A percentile compares a stretch with the other conserved stretches of the same genome.
Evolutionary conservation across 2,329 filamentous ascomycete species (phyloP).

Genomic region (Raffaelea albimanens): DNA sequence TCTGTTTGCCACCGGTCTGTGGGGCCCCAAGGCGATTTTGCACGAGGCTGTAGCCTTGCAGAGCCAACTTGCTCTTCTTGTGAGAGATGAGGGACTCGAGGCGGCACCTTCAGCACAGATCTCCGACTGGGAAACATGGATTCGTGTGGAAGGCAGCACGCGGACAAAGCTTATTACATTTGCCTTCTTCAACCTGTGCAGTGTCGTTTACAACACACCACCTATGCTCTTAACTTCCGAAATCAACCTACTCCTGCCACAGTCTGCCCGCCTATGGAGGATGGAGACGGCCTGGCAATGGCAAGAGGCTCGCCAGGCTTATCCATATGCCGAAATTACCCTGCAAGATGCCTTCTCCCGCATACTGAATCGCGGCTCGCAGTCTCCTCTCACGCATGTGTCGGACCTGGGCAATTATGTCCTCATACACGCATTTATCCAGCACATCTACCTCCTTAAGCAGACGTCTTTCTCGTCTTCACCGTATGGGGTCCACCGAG

Average conservation of each 20-base stretch:
- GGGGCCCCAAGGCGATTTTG: slow-evolving; percentile 51
- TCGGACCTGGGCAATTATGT: slow-evolving; percentile 61
- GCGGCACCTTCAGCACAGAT: slow-evolving; percentile 35
- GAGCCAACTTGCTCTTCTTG: slow-evolving; percentile 46
- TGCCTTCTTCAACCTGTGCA: slow-evolving; percentile 55
- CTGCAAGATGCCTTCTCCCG: slow-evolving; percentile 48
- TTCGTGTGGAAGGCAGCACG: slow-evolving; percentile 45
- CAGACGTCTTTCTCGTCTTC: slow-evolving; percentile 47
- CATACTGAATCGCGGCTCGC: slow-evolving; percentile 41
- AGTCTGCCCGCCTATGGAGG: slow-evolving; percentile 46
- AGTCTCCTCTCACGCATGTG: slow-evolving; percentile 38
- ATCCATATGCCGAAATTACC: slow-evolving; percentile 39
- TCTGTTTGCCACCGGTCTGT: slow-evolving; percentile 50
- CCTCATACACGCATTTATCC: slow-evolving; percentile 61
- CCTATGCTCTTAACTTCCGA: slow-evolving; percentile 50
- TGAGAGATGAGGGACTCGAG: slow-evolving; percentile 48
- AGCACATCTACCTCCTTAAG: slow-evolving; percentile 62
- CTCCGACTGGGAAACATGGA: slow-evolving; percentile 50
- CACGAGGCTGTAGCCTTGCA: slow-evolving; percentile 51
- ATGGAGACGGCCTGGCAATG: slow-evolving; percentile 50
- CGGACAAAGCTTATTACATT: slow-evolving; percentile 52
- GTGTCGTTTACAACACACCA: slow-evolving; percentile 51
- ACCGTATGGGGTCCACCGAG: slow-evolving; percentile 39
- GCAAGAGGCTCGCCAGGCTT: slow-evolving; percentile 46
- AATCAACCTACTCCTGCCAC: slow-evolving; percentile 44